Base-by-base conservation (phyloP, 192 early-diverging fungal genomes). In the Mortierella antarctica region DNA sequence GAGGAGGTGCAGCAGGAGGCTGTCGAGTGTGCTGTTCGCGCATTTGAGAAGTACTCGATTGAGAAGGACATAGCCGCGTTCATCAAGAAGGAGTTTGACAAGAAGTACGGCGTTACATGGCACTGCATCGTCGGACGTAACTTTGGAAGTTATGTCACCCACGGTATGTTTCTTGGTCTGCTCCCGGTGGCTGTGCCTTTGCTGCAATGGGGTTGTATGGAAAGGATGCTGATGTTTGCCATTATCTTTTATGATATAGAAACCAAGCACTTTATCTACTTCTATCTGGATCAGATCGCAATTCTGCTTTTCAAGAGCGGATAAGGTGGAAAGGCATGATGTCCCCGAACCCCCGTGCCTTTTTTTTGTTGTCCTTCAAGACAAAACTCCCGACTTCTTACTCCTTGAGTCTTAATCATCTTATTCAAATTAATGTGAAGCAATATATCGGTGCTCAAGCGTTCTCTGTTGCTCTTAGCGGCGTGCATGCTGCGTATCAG, bases 61-160 rank as follows among this genome's bases (percentile, higher is more conserved):
- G 98, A 99, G 83, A 98, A 98, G 88, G 98, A 99, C 69, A 98
- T 99, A 82, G 97, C 98, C 48, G 77, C 96, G 21, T 91, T 91
- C 79, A 96, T 99, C 87, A 99, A 99, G 89, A 92, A 96, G 73
- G 97, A 98, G 67, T 98, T 97, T 74, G 98, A 99, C 89, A 94
- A 94, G 85, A 94, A 95, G 88, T 96, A 96, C 83, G 96, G 97
- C 78, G 92, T 93, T 14, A 97, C 98, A 66, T 99, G 98, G 98
- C 98, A 99, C 78, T 96, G 95, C 71, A 95, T 99, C 57, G 98
- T 99, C 50, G 98, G 98, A 55, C 90, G 96, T 64, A 98, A 96
- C 90, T 99, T 99, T 94, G 98, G 98, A 31, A 97, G 96, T 39
- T 99, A 95, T 82, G 98, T 99, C 21, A 99, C 98, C 45, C 98